A percentile compares a stretch with the other conserved stretches of the same genome.
Evolutionary conservation across 2,329 filamentous ascomycete genomes (phyloP).

Genomic region (Phialophora expanda): DNA sequence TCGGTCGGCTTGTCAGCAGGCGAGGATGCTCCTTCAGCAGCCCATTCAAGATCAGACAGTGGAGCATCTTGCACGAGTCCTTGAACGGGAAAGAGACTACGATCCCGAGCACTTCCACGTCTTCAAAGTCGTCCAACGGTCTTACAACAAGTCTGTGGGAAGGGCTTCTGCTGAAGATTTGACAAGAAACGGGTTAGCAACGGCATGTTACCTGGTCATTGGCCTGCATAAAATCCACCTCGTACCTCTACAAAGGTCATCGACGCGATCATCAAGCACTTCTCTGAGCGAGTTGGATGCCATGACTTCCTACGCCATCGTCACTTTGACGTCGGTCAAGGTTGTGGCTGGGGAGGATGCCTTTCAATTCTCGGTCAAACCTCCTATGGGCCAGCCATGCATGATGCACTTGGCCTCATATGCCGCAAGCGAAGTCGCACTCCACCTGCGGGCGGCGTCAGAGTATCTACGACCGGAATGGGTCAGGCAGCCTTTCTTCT

Average conservation of each 20-base stretch:
- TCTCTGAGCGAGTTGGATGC: constrained; percentile 58
- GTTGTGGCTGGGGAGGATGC: constrained; percentile 68
- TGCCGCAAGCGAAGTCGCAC: constrained; percentile 67
- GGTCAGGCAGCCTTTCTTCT: constrained; percentile 66
- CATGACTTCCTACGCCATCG: constrained; percentile 65
- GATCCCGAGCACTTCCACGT: constrained; percentile 70
- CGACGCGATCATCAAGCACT: constrained; percentile 60
- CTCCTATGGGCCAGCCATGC: constrained; percentile 61
- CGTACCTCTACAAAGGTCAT: constrained; percentile 66
- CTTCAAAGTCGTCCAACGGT: constrained; percentile 70
- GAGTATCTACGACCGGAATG: constrained; percentile 70
- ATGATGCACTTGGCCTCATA: constrained; percentile 67
- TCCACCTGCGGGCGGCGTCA: constrained; percentile 65
- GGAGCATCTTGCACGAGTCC: constrained; percentile 65
- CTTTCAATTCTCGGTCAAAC: constrained; percentile 68
- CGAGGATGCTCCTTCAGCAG: constrained; percentile 41
- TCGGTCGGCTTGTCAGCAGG: constrained; percentile 57
- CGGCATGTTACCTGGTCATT: constrained; percentile 69
- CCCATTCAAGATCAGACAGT: constrained; percentile 61
- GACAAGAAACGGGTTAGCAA: constrained; percentile 66
- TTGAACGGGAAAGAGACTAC: constrained; percentile 72
- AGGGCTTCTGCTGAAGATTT: constrained; percentile 70
- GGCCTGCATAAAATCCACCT: constrained; percentile 73
- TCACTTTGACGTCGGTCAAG: constrained; percentile 64
- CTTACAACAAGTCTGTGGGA: constrained; percentile 60